Conservation (phyloP, 1,284 basidiomycete genomes). For the Trametes pubescens region DNA sequence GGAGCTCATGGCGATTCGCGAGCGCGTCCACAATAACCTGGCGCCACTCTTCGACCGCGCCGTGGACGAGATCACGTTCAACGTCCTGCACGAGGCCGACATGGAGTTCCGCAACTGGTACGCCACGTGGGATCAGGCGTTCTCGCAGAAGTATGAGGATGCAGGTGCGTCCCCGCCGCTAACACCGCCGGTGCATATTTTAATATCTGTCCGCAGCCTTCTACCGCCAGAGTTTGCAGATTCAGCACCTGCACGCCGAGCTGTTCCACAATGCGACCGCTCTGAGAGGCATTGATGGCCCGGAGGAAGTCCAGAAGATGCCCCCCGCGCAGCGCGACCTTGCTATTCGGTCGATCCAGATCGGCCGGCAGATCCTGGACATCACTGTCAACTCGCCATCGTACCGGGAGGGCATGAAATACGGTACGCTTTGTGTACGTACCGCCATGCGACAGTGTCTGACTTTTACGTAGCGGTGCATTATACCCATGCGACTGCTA, state of each 20-base stretch:
- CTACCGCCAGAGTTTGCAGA: conserved; percentile 84
- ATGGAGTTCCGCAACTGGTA: conserved; percentile 78
- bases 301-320: conserved; percentile 81
- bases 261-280: conserved; percentile 84
- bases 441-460: neutral
- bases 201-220: conserved; percentile 58
- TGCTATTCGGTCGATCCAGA: conserved; percentile 74
- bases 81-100: conserved; percentile 69
- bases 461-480: conserved; percentile 69
- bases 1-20: conserved; percentile 84
- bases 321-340: conserved; percentile 72
- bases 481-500: conserved; percentile 91
- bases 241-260: conserved; percentile 82
- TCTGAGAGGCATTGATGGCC: conserved; percentile 76
- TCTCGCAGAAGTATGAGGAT: conserved; percentile 84
- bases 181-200: conserved; percentile 4
- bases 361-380: conserved; percentile 73
- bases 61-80: conserved; percentile 73
- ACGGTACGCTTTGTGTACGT: conserved; percentile 58
- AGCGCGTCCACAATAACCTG: conserved; percentile 75
- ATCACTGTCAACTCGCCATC: conserved; percentile 80
- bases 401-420: conserved; percentile 91
- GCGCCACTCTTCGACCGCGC: conserved; percentile 69
- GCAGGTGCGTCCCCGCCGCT: conserved; percentile 58
- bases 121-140: conserved; percentile 77